phyloP scores from a whole-genome alignment of 1,139 yeast genomes.

The Nakaseomyces nivariensis region DNA sequence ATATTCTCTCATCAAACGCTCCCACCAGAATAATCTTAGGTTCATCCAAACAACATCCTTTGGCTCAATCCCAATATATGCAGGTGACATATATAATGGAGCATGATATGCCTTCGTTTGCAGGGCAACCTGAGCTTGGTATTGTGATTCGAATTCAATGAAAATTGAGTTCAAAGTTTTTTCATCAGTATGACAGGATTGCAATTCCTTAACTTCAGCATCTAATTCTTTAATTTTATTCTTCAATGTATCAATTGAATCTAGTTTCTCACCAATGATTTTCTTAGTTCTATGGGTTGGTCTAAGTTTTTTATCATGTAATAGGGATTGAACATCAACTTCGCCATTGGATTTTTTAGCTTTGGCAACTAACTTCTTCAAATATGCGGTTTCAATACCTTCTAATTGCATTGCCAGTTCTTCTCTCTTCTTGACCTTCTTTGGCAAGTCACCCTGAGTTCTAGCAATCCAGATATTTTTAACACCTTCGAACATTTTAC shows the following conservation, averaged over 20 bases:
- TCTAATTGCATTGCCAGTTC: conserved; percentile 50
- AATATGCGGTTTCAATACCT: conserved; percentile 46
- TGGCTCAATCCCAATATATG: conserved; percentile 53
- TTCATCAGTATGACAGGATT: conserved; percentile 28
- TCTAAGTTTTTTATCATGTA: conserved; percentile 49
- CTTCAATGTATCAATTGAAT: conserved; percentile 39
- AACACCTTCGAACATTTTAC: conserved; percentile 49
- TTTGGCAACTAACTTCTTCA: conserved; percentile 46
- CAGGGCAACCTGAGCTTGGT: conserved; percentile 57
- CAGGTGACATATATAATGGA: conserved; percentile 32
- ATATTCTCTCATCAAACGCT: conserved; percentile 40
- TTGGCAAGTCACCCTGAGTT: conserved; percentile 43
- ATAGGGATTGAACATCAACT: conserved; percentile 29
- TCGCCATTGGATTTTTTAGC: conserved; percentile 37
- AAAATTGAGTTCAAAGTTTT: conserved; percentile 54
- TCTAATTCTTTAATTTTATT: background rate
- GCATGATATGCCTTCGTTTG: conserved; percentile 38
- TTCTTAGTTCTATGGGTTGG: conserved; percentile 55
- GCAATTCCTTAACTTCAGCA: conserved; percentile 19
- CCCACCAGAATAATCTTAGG: conserved; percentile 51
- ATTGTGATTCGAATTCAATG: conserved; percentile 61
- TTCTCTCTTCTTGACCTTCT: conserved; percentile 46
- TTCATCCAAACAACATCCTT: conserved; percentile 58
- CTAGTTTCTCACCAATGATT: conserved; percentile 17
- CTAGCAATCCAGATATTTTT: conserved; percentile 54